A percentile compares a stretch with the other conserved stretches of the same genome.
These are phyloP conservation scores for Coemansia sp. DNA, from an alignment of 192 early-diverging fungal species.

Conservation along the genomic window DNA sequence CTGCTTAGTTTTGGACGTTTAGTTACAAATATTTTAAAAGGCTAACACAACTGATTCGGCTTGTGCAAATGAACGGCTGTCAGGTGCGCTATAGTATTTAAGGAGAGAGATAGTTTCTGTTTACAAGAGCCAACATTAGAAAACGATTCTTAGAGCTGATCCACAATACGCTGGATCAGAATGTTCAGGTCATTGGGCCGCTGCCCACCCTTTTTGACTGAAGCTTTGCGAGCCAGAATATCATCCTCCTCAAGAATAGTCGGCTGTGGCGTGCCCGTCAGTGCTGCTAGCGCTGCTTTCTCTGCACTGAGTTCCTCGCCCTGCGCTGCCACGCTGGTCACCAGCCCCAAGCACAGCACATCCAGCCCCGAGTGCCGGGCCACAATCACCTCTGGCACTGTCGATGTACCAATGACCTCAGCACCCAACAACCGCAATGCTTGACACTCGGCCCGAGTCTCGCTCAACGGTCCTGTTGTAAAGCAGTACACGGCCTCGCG, in stretches of 20 bases:
- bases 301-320: constrained; percentile 38
- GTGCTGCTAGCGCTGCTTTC: constrained; percentile 30
- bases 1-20: no score
- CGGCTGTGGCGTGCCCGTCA: constrained; percentile 26
- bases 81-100: no score
- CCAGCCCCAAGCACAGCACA: constrained; percentile 75
- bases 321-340: constrained; percentile 69
- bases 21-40: no score
- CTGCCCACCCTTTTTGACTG: constrained; percentile 48
- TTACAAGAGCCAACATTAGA: no score
- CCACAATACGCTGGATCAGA: constrained; percentile 34
- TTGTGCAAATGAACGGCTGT: no score
- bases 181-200: constrained; percentile 37
- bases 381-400: constrained; percentile 85
- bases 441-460: constrained; percentile 80
- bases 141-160: constrained; percentile 14
- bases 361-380: constrained; percentile 81
- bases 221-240: constrained; percentile 32
- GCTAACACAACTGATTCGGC: no score
- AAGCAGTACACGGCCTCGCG: constrained; percentile 81
- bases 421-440: constrained; percentile 69
- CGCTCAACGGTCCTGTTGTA: constrained; percentile 90
- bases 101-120: no score
- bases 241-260: constrained; percentile 28
- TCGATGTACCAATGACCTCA: constrained; percentile 87